phyloP scores from a whole-genome alignment of 495 filamentous ascomycete genomes.

The Durotheca rogersii region DNA sequence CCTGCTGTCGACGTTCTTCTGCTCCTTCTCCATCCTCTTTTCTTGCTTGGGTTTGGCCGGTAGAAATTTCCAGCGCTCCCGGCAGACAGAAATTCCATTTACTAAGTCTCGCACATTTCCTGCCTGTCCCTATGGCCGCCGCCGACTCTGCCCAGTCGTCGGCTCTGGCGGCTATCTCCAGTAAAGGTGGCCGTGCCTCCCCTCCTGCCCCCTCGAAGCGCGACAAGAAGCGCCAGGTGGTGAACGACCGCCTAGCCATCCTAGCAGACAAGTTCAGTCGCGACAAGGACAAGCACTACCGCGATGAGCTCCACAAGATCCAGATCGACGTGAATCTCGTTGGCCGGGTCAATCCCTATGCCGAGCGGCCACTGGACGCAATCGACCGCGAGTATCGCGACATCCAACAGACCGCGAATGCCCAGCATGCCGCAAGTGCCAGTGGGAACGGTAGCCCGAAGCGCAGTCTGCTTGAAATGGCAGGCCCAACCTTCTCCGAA shows the following conservation, averaged over 20 bases:
- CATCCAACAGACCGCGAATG: conserved; percentile 61
- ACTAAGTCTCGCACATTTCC: no score
- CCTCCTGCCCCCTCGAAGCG: conserved; percentile 69
- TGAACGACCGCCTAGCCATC: conserved; percentile 71
- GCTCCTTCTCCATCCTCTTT: no score
- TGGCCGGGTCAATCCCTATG: conserved; percentile 76
- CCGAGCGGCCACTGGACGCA: conserved; percentile 69
- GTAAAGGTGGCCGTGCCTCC: conserved; percentile 25
- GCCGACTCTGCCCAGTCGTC: conserved; percentile 26
- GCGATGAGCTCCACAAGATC: conserved; percentile 81
- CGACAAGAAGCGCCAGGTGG: conserved; percentile 79
- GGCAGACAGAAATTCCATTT: no score
- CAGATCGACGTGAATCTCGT: conserved; percentile 89
- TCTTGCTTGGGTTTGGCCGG: no score
- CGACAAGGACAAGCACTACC: conserved; percentile 80
- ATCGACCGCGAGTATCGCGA: conserved; percentile 62
- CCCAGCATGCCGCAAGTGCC: conserved; percentile 33
- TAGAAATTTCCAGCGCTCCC: no score
- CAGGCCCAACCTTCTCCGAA: conserved; percentile 75
- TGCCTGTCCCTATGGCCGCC: conserved; percentile 23
- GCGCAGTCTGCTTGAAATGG: conserved; percentile 57
- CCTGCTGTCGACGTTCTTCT: no score
- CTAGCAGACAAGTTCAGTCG: conserved; percentile 74
- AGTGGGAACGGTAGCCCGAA: conserved; percentile 46
- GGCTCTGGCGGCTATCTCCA: conserved; percentile 20